Conservation (phyloP, 352 stramenopile species). For the Globisporangium carolinianum region DNA sequence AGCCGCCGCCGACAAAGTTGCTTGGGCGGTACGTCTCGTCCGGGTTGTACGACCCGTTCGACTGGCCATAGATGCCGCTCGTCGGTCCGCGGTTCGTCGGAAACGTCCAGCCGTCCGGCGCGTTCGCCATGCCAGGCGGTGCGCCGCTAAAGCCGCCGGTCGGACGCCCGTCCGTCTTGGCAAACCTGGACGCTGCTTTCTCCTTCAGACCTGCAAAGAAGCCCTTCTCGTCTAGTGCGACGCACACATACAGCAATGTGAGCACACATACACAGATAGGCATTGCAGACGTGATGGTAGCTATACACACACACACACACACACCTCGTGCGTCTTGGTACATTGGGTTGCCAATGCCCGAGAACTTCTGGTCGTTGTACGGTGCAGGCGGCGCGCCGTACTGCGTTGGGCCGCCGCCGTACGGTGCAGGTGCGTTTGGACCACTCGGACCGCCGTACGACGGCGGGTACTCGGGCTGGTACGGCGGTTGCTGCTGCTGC, state of each 20-base stretch:
- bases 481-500: constrained; percentile 19
- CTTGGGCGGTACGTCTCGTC: constrained; percentile 71
- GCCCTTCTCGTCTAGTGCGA: constrained; percentile 63
- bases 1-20: constrained; percentile 36
- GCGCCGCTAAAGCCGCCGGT: constrained; percentile 49
- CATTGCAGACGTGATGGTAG: too few species aligned
- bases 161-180: constrained; percentile 39
- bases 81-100: constrained; percentile 79
- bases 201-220: constrained; percentile 86
- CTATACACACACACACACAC: not conserved
- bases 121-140: constrained; percentile 59
- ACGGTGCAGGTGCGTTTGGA: constrained; percentile 17
- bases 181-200: constrained; percentile 75
- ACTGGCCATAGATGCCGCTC: constrained; percentile 51
- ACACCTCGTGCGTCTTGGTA: constrained; percentile 86
- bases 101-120: constrained; percentile 81
- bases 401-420: constrained; percentile 20
- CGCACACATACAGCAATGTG: not conserved
- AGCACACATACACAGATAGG: too few species aligned
- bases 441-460: constrained; percentile 32
- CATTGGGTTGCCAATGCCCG: constrained; percentile 94
- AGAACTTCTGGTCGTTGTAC: constrained; percentile 79
- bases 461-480: constrained; percentile 43
- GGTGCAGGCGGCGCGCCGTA: constrained; percentile 41
- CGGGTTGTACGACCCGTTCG: constrained; percentile 64